Evolutionary conservation across 306 rosid species (phyloP).

Genomic region (Inga laurina): DNA sequence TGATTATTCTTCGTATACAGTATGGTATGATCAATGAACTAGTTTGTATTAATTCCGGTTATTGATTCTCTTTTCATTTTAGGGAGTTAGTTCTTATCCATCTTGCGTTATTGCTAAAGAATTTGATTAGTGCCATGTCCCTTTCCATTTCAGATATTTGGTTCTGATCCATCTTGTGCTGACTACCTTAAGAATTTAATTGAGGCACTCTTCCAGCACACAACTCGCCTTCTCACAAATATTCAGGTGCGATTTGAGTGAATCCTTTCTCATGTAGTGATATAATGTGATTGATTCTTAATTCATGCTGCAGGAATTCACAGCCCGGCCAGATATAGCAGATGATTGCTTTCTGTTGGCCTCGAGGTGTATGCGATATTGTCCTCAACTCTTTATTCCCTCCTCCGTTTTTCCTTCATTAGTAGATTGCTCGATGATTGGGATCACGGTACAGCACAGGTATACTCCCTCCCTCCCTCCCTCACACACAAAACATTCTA

Average conservation of each 20-base stretch:
- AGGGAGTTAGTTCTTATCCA: conserved; percentile 94
- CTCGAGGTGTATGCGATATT: conserved; percentile 98
- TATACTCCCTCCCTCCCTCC: conserved; percentile 31
- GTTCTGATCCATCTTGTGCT: conserved; percentile 93
- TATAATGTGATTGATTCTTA: conserved; percentile 29
- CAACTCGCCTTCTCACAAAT: conserved; percentile 81
- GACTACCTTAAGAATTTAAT: conserved; percentile 87
- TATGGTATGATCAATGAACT: conserved; percentile 18
- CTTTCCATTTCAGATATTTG: conserved; percentile 79
- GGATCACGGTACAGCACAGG: conserved; percentile 98
- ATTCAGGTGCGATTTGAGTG: conserved; percentile 66
- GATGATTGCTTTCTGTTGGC: conserved; percentile 99
- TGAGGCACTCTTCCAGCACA: conserved; percentile 85
- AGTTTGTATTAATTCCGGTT: conserved; percentile 28
- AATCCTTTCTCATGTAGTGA: conserved; percentile 24
- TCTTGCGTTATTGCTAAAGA: conserved; percentile 88
- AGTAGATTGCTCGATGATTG: conserved; percentile 94
- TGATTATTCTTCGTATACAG: not conserved
- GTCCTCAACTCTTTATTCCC: conserved; percentile 94
- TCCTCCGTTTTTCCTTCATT: conserved; percentile 83
- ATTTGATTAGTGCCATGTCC: conserved; percentile 49
- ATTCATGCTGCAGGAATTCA: conserved; percentile 77
- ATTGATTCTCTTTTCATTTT: conserved; percentile 45
- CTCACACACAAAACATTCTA: not conserved
- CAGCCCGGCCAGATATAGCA: conserved; percentile 98